These are phyloP conservation scores for Leptographium wingfieldii DNA, from an alignment of 2,329 filamentous ascomycete species.

Conservation along the genomic window DNA sequence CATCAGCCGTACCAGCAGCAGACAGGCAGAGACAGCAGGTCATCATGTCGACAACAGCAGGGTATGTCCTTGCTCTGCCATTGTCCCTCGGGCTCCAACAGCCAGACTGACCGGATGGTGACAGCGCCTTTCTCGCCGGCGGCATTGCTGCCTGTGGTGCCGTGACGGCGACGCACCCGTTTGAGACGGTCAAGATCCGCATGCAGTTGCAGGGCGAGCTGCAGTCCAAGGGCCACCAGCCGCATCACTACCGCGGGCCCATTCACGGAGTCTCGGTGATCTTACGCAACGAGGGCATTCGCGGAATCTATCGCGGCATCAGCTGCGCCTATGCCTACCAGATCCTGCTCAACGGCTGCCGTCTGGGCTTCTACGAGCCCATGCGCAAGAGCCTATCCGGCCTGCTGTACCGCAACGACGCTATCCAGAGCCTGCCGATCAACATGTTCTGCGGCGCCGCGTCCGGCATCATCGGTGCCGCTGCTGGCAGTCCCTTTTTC, in stretches of 20 bases:
- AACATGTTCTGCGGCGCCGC: constrained; percentile 89
- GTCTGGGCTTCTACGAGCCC: constrained; percentile 94
- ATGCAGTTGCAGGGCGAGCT: constrained; percentile 96
- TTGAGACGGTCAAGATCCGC: constrained; percentile 97
- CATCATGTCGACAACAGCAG: constrained; percentile 12
- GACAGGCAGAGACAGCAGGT: not conserved
- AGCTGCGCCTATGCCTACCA: constrained; percentile 94
- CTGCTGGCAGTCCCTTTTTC: constrained; percentile 93
- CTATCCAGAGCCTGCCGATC: constrained; percentile 72
- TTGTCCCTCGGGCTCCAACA: not conserved
- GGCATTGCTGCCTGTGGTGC: constrained; percentile 95
- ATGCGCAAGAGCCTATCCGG: constrained; percentile 61
- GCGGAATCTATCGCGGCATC: constrained; percentile 77
- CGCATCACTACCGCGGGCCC: constrained; percentile 80
- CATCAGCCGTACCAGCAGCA: not conserved
- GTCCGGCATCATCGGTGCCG: constrained; percentile 82
- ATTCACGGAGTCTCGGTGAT: constrained; percentile 87
- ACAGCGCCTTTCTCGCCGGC: constrained; percentile 81
- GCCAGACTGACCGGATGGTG: not conserved
- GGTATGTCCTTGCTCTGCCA: constrained; percentile 2
- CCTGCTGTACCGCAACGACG: constrained; percentile 56
- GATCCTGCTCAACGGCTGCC: constrained; percentile 89
- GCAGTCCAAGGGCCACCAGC: constrained; percentile 71
- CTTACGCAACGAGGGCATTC: constrained; percentile 74
- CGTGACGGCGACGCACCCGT: constrained; percentile 93